A percentile compares a stretch with the other conserved stretches of the same genome.
These are phyloP conservation scores for Schizophyllum amplum DNA, from an alignment of 1,284 basidiomycete genomes.

Conservation along the genomic window DNA sequence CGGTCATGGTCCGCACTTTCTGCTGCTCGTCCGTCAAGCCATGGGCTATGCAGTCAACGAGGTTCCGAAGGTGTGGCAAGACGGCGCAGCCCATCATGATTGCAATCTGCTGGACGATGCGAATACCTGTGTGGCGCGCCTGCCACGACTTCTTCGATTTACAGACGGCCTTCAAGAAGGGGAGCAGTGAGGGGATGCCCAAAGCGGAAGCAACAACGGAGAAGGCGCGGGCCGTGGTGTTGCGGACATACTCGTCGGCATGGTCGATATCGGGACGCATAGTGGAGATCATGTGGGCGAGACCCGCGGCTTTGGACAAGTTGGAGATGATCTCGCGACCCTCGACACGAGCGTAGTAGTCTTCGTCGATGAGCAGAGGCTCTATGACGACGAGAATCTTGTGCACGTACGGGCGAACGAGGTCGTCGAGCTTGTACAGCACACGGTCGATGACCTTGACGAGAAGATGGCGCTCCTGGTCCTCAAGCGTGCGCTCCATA, in stretches of 20 bases:
- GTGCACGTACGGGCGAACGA: constrained; percentile 98
- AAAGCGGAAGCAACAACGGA: constrained; percentile 98
- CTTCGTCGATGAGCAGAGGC: constrained; percentile 97
- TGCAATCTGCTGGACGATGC: constrained; percentile 98
- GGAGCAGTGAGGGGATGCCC: constrained; percentile 94
- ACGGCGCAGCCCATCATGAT: constrained; percentile 99
- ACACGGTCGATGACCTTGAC: constrained; percentile 99
- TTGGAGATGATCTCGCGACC: constrained; percentile 99
- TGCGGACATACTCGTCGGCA: constrained; percentile 98
- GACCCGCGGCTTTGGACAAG: constrained; percentile 95
- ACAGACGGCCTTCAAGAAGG: constrained; percentile 98
- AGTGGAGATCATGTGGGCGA: constrained; percentile 99
- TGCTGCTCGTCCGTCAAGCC: constrained; percentile 98
- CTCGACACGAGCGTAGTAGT: constrained; percentile 99
- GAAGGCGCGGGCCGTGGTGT: constrained; percentile 98
- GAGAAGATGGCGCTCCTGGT: constrained; percentile 96
- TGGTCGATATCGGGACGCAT: constrained; percentile 99
- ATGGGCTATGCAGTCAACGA: constrained; percentile 95
- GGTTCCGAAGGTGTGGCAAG: constrained; percentile 91
- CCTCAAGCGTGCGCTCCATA: constrained; percentile 98
- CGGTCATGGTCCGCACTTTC: constrained; percentile 99
- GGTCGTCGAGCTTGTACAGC: constrained; percentile 97
- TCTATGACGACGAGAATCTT: constrained; percentile 99
- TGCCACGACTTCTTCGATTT: constrained; percentile 99
- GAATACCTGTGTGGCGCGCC: constrained; percentile 97